Conservation (phyloP, 768 basidiomycete genomes). For the Cantharellus anzutake region DNA sequence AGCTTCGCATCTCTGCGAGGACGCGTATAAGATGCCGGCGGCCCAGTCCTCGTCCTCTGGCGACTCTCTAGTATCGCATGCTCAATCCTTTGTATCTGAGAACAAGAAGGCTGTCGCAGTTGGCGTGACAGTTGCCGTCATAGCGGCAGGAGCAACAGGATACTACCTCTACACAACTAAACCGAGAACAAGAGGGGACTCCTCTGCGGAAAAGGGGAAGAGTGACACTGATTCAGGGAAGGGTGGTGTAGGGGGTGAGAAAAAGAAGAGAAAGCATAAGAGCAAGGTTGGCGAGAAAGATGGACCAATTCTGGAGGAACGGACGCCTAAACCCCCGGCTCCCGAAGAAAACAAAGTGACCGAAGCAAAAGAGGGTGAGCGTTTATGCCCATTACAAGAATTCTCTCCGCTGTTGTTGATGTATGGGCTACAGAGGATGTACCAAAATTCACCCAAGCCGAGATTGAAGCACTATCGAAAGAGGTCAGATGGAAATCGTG, state of each 20-base stretch:
- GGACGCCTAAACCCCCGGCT: slow-evolving; percentile 22
- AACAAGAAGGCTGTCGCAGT: slow-evolving; percentile 61
- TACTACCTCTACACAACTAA: slow-evolving; percentile 33
- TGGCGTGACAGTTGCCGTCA: slow-evolving; percentile 44
- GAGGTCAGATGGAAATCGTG: neutral
- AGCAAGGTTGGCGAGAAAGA: slow-evolving; percentile 36
- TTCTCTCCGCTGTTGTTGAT: slow-evolving; percentile 1
- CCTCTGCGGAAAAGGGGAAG: slow-evolving; percentile 13
- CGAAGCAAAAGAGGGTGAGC: slow-evolving; percentile 10
- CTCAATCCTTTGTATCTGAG: slow-evolving; percentile 35
- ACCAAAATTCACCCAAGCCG: slow-evolving; percentile 11
- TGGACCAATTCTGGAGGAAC: slow-evolving; percentile 69
- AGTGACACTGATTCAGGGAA: slow-evolving; percentile 18
- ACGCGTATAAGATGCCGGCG: no score
- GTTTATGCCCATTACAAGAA: slow-evolving; percentile 13
- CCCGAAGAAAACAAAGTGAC: neutral
- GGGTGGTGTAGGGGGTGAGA: slow-evolving; percentile 29
- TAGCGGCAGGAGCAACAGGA: slow-evolving; percentile 55
- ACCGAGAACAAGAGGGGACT: neutral
- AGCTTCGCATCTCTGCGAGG: no score
- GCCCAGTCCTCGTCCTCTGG: neutral
- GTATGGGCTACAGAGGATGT: slow-evolving; percentile 3
- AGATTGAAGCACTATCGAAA: slow-evolving; percentile 13
- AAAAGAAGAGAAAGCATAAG: slow-evolving; percentile 35
- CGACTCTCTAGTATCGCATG: slow-evolving; percentile 7